Evolutionary conservation across 106 monocot species (phyloP).

Genomic region (Alisma plantagoaquatica): DNA sequence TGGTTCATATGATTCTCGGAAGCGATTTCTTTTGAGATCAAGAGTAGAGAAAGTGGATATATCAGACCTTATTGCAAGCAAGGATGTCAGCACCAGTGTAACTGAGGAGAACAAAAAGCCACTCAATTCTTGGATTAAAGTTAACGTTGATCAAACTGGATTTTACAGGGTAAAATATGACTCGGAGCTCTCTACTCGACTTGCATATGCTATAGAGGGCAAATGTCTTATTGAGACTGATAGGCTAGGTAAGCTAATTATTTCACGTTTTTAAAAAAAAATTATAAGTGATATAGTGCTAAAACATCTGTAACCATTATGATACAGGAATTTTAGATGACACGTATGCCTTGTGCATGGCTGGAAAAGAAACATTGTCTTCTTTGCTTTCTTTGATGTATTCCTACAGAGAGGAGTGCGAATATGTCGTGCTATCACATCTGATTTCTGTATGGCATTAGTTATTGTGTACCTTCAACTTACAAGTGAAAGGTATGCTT

Average conservation of each 20-base stretch:
- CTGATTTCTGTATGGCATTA: conserved; percentile 42
- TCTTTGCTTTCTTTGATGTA: conserved; percentile 60
- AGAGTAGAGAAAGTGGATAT: conserved; percentile 52
- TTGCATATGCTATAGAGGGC: conserved; percentile 57
- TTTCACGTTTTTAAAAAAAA: not conserved
- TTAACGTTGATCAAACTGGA: conserved; percentile 87
- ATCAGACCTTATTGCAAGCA: conserved; percentile 19
- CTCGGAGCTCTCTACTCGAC: conserved; percentile 56
- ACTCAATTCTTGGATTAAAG: conserved; percentile 57
- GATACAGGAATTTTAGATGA: conserved; percentile 81
- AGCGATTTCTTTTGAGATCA: conserved; percentile 52
- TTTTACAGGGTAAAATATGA: conserved; percentile 95
- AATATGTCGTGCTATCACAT: conserved; percentile 73
- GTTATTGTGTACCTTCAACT: not conserved
- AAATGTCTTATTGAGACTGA: conserved; percentile 66
- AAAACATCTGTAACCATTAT: not conserved
- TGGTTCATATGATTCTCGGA: conserved; percentile 50
- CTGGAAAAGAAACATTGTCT: conserved; percentile 66
- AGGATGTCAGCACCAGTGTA: conserved; percentile 7
- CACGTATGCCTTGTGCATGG: conserved; percentile 66
- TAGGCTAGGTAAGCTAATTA: conserved; percentile 59
- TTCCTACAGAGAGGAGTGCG: conserved; percentile 62
- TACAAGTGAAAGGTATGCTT: not conserved
- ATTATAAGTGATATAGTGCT: too few relatives aligned
- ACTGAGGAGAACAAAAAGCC: conserved; percentile 10